Evolutionary conservation across 495 filamentous ascomycete genomes (phyloP), one percentile per base, ranked within the genome.

Genomic region (Penicillium herquei): DNA sequence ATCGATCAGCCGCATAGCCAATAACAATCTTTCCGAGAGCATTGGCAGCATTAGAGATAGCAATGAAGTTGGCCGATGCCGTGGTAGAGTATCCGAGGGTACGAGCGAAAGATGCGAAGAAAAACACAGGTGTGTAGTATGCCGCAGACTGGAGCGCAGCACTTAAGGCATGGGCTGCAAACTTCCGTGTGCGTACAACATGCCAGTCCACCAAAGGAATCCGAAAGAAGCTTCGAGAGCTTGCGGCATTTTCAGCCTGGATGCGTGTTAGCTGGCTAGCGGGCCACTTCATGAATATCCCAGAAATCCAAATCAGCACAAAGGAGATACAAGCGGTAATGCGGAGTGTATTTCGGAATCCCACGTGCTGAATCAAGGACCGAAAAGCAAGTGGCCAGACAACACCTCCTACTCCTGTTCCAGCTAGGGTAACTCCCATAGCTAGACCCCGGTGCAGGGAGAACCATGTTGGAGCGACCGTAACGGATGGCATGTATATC

Each of bases 1-100:
- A 61, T 44, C 78, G 80, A 64, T 92, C 89, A 7, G 67, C 64
- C 10, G 49, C 47, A 33, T 64, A 50, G 1, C 64, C 67, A 14
- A 71, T 56, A 1, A 49, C 43, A 14, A 75, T 54, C 49, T 62
- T 65, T 2, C 66, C 62, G 1, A 67, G 13, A 6, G 70, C 66
- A 49, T 70, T 68, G 9, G 56, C 60, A 8, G 66, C 67, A 32
- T 74, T 73, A 4, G 65, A 59, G 7, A 71, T 60, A 7, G 70
- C 61, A 39, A 65, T 62, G 49, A 72, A 68, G 40, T 75, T 73
- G 2, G 75, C 67, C 4, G 65, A 70, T 0, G 62, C 51, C 3
- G 65, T 54, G 39, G 59, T 60, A n/a, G 59, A 67, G 39, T 78
- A 77, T 6, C 75, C 75, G 16, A 77, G 61, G 1, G 70, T 68